Base-by-base conservation (phyloP, 495 filamentous ascomycete species). In the Xylaria intraflava region DNA sequence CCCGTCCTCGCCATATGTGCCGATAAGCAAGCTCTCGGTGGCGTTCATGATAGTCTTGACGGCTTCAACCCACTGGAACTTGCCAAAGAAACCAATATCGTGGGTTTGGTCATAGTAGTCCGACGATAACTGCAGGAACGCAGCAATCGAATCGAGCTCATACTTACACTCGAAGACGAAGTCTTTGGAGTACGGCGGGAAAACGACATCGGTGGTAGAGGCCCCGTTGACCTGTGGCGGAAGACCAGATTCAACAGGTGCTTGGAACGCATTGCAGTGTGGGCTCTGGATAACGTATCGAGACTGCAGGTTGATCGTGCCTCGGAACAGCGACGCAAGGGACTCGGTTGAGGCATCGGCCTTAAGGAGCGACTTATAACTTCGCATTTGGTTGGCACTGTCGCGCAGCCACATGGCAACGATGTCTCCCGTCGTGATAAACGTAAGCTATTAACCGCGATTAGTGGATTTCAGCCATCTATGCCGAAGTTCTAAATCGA, bases 351-450 rank as follows among this genome's bases (percentile, higher is more conserved):
- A 66, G 12, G 63, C 52, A 45, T 70, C 69, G 10, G 78, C 68
- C 17, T 71, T 71, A 4, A 86, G 66, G 1, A 86, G 55, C 0
- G 79, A 69, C 27, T 81, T 73, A 63, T 87, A 88, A 27, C 76
- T 78, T 51, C 83, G 78, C 60, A 88, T 67, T 61, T 87, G 83
- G 62, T 86, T 86, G 27, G 83, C 77, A 23, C 77, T 82, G 60
- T 86, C 84, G 24, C 84, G 75, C 41, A 88, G 70, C 84, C 84
- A 87, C 82, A 86, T 85, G 45, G 83, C 83, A 22, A 63, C 59
- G 68, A 95, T 95, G 65, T 95, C 89, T 23, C 72, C 72, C 1
- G 72, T 77, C 36, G 70, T 69, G 50, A 77, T 52, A 49, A 78
- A 77, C 41, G 74, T 67, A 26, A 78, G 69, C 49, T 75, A 19